Base-by-base conservation (phyloP, 805 yeast genomes). In the Scheffersomyces lignosus region DNA sequence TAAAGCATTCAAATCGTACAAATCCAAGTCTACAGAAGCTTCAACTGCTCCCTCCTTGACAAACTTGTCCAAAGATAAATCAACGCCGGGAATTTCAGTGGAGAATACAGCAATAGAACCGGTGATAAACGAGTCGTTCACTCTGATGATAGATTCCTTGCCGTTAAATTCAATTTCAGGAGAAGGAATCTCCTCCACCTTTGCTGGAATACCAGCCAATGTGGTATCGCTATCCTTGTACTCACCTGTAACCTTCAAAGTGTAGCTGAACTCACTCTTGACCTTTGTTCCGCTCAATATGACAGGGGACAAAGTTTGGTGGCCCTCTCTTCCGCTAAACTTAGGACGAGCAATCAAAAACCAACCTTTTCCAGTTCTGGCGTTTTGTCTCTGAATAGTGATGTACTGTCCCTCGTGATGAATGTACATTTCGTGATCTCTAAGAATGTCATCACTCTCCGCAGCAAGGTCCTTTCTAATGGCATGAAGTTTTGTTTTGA, bases 391-490 rank as follows among this genome's bases (percentile, higher is more conserved):
- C 59, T 91, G 97, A 37, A 91, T 80, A 0, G 97, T 90, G 40
- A 91, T 87, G 58, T 75, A 91, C 58, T 90, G 96, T 10, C 87
- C 96, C 45, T 89, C 95, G 52, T 87, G 96, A 55, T 91, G 97
- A 27, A 91, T 86, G 58, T 87, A 91, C 85, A 87, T 88, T 61
- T 91, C 97, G 49, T 86, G 86, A 40, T 70, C 73, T 35, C 70
- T 70, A 31, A 54, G 42, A 31, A 71, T 70, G 45, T 87, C 95
- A 28, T 70, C 66, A 44, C 73, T 67, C 41, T 81, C 80, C 15
- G 58, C 60, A 1, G 87, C 80, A 33, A 85, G 70, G 8, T 70
- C 58, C 28, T 67, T 62, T 46, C 93, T 71, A n/a, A 85, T 75
- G 8, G 59, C 60, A 53, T 83, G 76, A 36, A 86, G 62, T 40